phyloP scores from a whole-genome alignment of 225 moss, liverwort and hornwort genomes.

The Marchantia paleacea region DNA sequence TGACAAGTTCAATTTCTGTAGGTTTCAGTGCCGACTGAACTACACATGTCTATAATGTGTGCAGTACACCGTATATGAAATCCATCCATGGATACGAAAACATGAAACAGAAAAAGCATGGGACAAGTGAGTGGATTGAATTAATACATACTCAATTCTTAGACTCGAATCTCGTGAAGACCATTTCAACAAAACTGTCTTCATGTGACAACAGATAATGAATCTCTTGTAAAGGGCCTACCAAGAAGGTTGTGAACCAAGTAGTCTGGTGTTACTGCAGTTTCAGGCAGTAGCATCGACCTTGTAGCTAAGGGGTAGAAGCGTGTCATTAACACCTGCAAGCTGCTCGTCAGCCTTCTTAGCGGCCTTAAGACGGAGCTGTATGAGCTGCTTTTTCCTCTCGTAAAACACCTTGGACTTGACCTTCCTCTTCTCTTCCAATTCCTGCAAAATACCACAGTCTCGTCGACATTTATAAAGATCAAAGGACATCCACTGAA shows the following conservation, averaged over 20 bases:
- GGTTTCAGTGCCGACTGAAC: too few species aligned
- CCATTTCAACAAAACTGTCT: constrained; percentile 16
- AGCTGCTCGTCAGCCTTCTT: constrained; percentile 72
- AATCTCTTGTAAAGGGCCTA: neutral
- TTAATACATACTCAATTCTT: constrained; percentile 3
- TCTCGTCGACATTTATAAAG: neutral
- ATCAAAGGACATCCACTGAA: neutral
- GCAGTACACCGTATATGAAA: too few species aligned
- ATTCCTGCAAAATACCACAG: constrained; percentile 52
- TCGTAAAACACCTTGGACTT: constrained; percentile 94
- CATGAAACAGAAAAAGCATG: too few species aligned
- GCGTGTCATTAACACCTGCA: constrained; percentile 50
- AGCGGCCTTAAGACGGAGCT: constrained; percentile 75
- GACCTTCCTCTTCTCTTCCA: constrained; percentile 86
- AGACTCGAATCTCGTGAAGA: constrained; percentile 4
- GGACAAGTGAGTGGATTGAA: too few species aligned
- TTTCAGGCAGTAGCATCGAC: constrained; percentile 20
- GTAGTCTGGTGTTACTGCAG: neutral
- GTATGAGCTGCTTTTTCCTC: constrained; percentile 91
- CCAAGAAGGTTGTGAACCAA: neutral
- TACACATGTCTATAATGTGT: too few species aligned
- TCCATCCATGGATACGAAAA: too few species aligned
- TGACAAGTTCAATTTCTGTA: too few species aligned
- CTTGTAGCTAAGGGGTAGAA: constrained; percentile 73
- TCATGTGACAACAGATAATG: neutral